phyloP scores from a whole-genome alignment of 495 filamentous ascomycete species.

The Hypoxylon subgilvum region DNA sequence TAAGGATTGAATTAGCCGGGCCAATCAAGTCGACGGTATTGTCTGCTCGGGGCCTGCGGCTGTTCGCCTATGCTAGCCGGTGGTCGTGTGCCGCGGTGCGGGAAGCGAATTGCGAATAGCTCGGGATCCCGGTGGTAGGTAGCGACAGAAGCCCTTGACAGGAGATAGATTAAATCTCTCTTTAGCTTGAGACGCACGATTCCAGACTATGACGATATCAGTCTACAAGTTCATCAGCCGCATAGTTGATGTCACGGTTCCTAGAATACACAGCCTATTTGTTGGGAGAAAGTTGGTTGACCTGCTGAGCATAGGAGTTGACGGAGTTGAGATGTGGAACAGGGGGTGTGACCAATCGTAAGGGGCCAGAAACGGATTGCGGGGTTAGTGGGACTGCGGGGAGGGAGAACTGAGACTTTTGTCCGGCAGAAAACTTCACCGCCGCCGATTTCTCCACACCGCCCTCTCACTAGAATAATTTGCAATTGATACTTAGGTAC shows the following conservation, averaged over 20 bases:
- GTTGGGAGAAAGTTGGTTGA: conserved; percentile 3
- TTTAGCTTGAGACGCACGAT: conserved; percentile 1
- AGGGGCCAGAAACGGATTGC: neutral
- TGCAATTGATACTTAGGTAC: neutral
- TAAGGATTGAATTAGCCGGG: conserved; percentile 25
- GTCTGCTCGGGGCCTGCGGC: neutral
- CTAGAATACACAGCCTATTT: neutral
- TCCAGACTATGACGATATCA: neutral
- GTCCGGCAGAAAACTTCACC: conserved; percentile 31
- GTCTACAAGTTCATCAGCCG: neutral
- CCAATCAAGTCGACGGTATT: conserved; percentile 23
- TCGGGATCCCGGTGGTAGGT: conserved; percentile 1
- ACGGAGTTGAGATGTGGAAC: too few species aligned
- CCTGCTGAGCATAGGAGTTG: too few species aligned
- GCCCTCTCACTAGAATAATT: conserved; percentile 14
- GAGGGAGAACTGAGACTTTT: conserved; percentile 21
- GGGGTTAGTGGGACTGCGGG: conserved; percentile 20
- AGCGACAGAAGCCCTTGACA: neutral
- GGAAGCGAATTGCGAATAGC: conserved; percentile 4
- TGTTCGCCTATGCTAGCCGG: conserved; percentile 12
- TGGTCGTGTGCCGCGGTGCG: conserved; percentile 4
- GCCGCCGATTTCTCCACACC: conserved; percentile 33
- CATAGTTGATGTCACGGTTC: neutral
- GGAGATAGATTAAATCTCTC: conserved; percentile 8
- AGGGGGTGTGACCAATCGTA: neutral